Evolutionary conservation across 106 monocot genomes (phyloP), one percentile per base, ranked within the genome.

Genomic region (Dendrobium huoshanense): DNA sequence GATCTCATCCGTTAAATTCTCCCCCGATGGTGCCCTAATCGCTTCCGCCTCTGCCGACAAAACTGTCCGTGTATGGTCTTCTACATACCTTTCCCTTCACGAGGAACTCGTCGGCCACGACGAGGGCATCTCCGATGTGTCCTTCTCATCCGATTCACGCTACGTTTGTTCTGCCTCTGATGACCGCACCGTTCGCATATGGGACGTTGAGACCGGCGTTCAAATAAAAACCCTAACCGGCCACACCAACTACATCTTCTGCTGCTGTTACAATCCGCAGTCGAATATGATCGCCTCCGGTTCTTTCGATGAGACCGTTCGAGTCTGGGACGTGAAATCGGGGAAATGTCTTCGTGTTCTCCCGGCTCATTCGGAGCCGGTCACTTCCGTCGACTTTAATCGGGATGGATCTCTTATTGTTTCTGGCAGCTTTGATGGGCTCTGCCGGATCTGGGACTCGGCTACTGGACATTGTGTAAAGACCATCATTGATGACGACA

Each of bases 261-360:
- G 87, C 79, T 85, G 87, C 68, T 81, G 49, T 70, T 90, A 85
- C 83, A 90, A 90, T 75, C 90, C 90, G 19, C 87, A 90, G 79
- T 90, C 90, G 44, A 87, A 90, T 78, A 81, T 87, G 81, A 81
- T 90, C 77, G 90, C 90, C n/a, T 87, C 87, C 7, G 90, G 90
- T 16, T 90, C 87, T 22, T 90, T 90, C 64, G 90, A 90, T 77
- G 90, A 90, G 85, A 90, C 90, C 24, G 87, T 90, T 17, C 75
- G 87, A 54, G 85, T 90, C 27, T 90, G 87, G 87, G 90, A 90
- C 29, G 87, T 87, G 61, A 90, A 85, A 79, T 78, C 75, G 3
- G 87, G 87, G 37, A 87, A 85, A 61, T 87, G 87, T 67, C 75
- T 90, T 10, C 80, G 87, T 25, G 90, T 87, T n/a, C 82, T 90